Evolutionary conservation across 306 rosid genomes (phyloP).

Genomic region (Dryas octopetala): DNA sequence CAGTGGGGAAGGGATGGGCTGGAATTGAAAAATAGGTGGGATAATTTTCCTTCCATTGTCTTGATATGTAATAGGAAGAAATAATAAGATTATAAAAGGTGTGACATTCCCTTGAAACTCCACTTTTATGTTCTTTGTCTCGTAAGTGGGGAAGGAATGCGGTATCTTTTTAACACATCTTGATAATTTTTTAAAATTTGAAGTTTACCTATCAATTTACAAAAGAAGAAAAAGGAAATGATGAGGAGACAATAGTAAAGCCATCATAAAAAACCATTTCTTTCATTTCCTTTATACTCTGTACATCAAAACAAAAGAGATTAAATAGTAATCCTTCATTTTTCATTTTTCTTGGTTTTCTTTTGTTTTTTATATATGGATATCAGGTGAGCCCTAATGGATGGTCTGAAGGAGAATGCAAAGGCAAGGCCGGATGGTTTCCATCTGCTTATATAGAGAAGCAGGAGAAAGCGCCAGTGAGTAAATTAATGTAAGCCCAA

Average conservation of each 20-base stretch:
- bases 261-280: not conserved
- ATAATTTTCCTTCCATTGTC: not conserved
- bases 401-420: slow-evolving; percentile 92
- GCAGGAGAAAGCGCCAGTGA: slow-evolving; percentile 58
- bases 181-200: not conserved
- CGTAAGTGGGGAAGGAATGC: not conserved
- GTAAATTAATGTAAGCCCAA: slow-evolving; percentile 24
- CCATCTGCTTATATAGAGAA: slow-evolving; percentile 86
- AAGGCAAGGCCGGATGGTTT: slow-evolving; percentile 86
- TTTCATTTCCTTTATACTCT: not conserved
- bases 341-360: not conserved
- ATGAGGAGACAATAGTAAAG: not conserved
- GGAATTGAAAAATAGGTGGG: not conserved
- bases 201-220: not conserved
- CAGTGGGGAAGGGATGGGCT: not conserved
- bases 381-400: slow-evolving; percentile 68
- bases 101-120: not conserved
- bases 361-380: not conserved
- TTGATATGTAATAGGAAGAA: not conserved
- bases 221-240: not conserved
- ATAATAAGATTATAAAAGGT: not conserved
- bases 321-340: not conserved
- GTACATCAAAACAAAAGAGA: not conserved
- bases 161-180: not conserved
- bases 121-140: not conserved